A percentile compares a stretch with the other conserved stretches of the same genome.
These are phyloP conservation scores for Mycoemilia scoparia DNA, from an alignment of 192 early-diverging fungal species.

Conservation along the genomic window DNA sequence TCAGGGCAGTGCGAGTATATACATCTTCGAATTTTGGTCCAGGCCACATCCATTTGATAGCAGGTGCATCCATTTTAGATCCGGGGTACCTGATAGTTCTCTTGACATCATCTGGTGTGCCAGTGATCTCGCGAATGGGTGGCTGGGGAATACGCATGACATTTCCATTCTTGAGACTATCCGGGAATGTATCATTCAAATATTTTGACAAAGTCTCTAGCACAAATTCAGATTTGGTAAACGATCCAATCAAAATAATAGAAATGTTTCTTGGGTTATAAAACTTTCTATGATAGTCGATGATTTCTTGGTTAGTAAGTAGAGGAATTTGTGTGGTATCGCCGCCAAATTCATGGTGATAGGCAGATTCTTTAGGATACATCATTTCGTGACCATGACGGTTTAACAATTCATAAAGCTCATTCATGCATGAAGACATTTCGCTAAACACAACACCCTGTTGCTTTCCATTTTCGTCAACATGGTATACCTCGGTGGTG, in stretches of 20 bases:
- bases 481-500: conserved; percentile 64
- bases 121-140: no score
- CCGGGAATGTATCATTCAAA: conserved; percentile 29
- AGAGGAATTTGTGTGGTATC: conserved; percentile 46
- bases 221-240: conserved; percentile 19
- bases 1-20: conserved; percentile 36
- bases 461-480: conserved; percentile 44
- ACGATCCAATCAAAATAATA: conserved; percentile 40
- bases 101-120: no score
- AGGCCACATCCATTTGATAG: conserved; percentile 48
- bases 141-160: no score
- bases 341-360: conserved; percentile 60
- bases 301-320: conserved; percentile 57
- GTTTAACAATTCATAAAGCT: conserved; percentile 40
- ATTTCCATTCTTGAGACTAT: conserved; percentile 11
- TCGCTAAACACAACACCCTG: conserved; percentile 66
- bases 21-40: conserved; percentile 49
- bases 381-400: conserved; percentile 3
- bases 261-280: conserved; percentile 57
- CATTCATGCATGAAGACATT: conserved; percentile 57
- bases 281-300: conserved; percentile 51
- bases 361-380: conserved; percentile 34
- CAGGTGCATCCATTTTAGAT: conserved; percentile 38
- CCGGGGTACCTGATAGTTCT: no score
- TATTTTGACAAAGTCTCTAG: conserved; percentile 13